These are phyloP conservation scores for Luffa aegyptiaca DNA, from an alignment of 306 rosid genomes.

Conservation along the genomic window DNA sequence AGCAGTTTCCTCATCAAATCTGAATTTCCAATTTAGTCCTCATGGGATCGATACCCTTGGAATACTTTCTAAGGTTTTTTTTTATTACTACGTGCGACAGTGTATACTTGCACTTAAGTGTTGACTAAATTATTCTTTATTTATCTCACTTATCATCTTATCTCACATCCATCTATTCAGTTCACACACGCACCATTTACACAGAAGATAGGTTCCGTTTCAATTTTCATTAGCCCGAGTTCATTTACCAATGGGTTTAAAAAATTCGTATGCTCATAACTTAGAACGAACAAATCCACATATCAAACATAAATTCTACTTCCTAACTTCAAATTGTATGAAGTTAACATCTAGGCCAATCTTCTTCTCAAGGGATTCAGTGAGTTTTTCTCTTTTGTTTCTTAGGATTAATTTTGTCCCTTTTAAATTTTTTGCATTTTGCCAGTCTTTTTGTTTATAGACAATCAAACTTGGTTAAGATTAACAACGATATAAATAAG, in stretches of 20 bases:
- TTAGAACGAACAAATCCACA: neutral
- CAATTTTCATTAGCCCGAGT: neutral
- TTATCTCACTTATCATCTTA: no score
- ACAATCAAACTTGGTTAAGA: neutral
- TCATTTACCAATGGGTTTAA: neutral
- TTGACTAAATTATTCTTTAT: no score
- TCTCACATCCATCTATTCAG: no score
- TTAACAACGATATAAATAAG: neutral
- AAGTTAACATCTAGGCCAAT: neutral
- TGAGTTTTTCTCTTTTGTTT: neutral
- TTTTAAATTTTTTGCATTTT: neutral
- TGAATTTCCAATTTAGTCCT: no score
- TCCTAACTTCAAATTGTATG: neutral
- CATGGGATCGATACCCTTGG: no score
- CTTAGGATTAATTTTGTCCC: neutral
- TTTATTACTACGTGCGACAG: no score
- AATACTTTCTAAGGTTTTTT: no score
- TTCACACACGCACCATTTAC: no score
- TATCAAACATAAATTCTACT: neutral
- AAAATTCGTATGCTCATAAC: neutral
- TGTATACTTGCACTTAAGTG: no score
- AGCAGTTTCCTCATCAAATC: no score
- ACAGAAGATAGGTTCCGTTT: neutral
- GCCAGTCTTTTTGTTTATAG: neutral
- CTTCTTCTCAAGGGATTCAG: neutral